Evolutionary conservation across 768 basidiomycete species (phyloP).

Genomic region (Russula dissimulans): DNA sequence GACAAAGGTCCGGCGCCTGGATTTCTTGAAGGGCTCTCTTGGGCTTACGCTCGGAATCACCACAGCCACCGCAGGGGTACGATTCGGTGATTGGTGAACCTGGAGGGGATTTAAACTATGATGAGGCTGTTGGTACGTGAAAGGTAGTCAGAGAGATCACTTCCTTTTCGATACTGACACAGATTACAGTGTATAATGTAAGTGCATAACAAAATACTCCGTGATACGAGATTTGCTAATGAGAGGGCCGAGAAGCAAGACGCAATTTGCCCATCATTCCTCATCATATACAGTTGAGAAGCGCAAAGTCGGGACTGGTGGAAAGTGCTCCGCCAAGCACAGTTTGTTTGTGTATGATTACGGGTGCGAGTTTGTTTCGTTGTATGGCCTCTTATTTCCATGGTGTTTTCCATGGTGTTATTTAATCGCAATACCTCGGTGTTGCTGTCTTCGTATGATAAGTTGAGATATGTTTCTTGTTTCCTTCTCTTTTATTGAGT

Average conservation of each 20-base stretch:
- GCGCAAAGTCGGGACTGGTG: too few species aligned
- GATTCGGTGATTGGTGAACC: too few species aligned
- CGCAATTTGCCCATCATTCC: conserved; percentile 22
- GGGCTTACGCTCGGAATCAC: neutral
- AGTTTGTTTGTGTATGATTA: neutral
- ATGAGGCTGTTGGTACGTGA: conserved; percentile 22
- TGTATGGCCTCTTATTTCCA: too few species aligned
- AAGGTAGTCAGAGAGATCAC: neutral
- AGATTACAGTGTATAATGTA: conserved; percentile 18
- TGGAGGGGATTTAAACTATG: neutral
- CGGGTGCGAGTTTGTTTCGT: neutral
- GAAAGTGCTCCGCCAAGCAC: too few species aligned
- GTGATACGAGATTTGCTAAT: neutral
- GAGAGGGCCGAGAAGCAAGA: conserved; percentile 17
- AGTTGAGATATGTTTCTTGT: too few species aligned
- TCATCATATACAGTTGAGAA: conserved; percentile 17
- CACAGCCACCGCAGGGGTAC: conserved; percentile 15
- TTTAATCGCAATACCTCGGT: too few species aligned
- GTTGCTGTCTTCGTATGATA: too few species aligned
- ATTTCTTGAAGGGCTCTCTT: neutral
- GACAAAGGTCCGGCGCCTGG: conserved; percentile 12
- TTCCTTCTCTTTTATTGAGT: too few species aligned
- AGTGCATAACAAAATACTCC: neutral
- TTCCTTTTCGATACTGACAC: neutral
- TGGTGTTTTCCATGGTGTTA: too few species aligned